A percentile compares a stretch with the other conserved stretches of the same genome.
Evolutionary conservation across 2,329 filamentous ascomycete species (phyloP).

Genomic region (Colletotrichum endophyticum): DNA sequence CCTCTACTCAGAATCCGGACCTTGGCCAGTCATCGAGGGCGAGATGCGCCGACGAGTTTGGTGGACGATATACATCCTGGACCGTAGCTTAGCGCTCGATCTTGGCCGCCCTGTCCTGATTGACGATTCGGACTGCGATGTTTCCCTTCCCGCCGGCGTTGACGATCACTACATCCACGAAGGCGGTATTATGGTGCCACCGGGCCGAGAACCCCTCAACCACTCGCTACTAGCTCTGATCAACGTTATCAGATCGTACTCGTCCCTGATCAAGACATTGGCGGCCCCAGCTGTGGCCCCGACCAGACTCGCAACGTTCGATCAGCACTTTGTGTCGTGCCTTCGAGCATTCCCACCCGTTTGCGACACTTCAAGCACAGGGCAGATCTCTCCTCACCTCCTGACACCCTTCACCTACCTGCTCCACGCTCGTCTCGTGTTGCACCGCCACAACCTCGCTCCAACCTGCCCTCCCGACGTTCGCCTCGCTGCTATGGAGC

Average conservation of each 20-base stretch:
- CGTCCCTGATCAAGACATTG: slow-evolving; percentile 74
- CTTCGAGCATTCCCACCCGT: slow-evolving; percentile 76
- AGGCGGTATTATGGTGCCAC: slow-evolving; percentile 57
- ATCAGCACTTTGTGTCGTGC: slow-evolving; percentile 79
- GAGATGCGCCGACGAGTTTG: slow-evolving; percentile 89
- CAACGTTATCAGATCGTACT: slow-evolving; percentile 80
- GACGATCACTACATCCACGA: slow-evolving; percentile 80
- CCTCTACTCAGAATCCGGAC: slow-evolving; percentile 75
- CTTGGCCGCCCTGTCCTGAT: slow-evolving; percentile 82
- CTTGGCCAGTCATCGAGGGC: slow-evolving; percentile 76
- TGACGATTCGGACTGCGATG: slow-evolving; percentile 87
- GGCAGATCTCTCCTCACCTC: slow-evolving; percentile 74
- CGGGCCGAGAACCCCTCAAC: slow-evolving; percentile 60
- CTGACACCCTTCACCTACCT: slow-evolving; percentile 79
- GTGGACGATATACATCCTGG: slow-evolving; percentile 93
- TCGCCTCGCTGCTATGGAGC: slow-evolving; percentile 74
- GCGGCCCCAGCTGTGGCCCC: slow-evolving; percentile 69
- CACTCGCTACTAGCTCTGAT: slow-evolving; percentile 80
- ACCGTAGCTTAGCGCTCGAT: slow-evolving; percentile 81
- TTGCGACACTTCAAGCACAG: slow-evolving; percentile 70
- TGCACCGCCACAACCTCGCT: slow-evolving; percentile 88
- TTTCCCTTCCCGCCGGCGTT: slow-evolving; percentile 76
- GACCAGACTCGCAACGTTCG: slow-evolving; percentile 76
- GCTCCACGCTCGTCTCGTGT: slow-evolving; percentile 80
- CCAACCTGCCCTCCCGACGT: slow-evolving; percentile 71